Conservation (phyloP, 768 basidiomycete genomes). For the Agrocybe pediades region DNA sequence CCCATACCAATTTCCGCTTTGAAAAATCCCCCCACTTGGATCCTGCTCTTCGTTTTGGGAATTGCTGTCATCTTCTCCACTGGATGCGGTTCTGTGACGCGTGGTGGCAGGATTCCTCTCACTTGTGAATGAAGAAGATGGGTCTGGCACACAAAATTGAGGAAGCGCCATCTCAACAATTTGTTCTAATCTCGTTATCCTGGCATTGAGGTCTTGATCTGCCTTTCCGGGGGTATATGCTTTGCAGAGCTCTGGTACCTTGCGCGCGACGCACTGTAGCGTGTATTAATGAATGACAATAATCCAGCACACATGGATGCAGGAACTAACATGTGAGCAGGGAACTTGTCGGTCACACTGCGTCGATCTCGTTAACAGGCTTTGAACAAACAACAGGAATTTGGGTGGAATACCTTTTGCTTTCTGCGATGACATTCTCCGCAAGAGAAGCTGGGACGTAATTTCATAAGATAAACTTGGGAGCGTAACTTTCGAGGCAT, state of each 20-base stretch:
- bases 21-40: slow-evolving; percentile 73
- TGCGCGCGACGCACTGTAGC: slow-evolving; percentile 75
- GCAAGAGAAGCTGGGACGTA: slow-evolving; percentile 67
- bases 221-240: slow-evolving; percentile 87
- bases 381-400: slow-evolving; percentile 1
- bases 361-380: slow-evolving; percentile 12
- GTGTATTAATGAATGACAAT: slow-evolving; percentile 13
- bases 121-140: slow-evolving; percentile 32
- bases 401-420: slow-evolving; percentile 61
- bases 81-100: slow-evolving; percentile 50
- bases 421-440: slow-evolving; percentile 89
- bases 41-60: slow-evolving; percentile 82
- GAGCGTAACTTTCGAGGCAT: slow-evolving; percentile 18
- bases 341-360: slow-evolving; percentile 87
- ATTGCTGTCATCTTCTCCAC: slow-evolving; percentile 64
- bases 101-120: slow-evolving; percentile 29
- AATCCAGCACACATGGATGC: slow-evolving; percentile 7
- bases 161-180: slow-evolving; percentile 81
- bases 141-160: slow-evolving; percentile 58
- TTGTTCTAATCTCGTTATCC: slow-evolving; percentile 76
- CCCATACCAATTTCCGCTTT: slow-evolving; percentile 87
- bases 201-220: slow-evolving; percentile 78
- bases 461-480: not conserved
- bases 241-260: slow-evolving; percentile 86
- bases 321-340: slow-evolving; percentile 71